These are phyloP conservation scores for Lentinus brumalis DNA, from an alignment of 768 basidiomycete species.

Conservation along the genomic window DNA sequence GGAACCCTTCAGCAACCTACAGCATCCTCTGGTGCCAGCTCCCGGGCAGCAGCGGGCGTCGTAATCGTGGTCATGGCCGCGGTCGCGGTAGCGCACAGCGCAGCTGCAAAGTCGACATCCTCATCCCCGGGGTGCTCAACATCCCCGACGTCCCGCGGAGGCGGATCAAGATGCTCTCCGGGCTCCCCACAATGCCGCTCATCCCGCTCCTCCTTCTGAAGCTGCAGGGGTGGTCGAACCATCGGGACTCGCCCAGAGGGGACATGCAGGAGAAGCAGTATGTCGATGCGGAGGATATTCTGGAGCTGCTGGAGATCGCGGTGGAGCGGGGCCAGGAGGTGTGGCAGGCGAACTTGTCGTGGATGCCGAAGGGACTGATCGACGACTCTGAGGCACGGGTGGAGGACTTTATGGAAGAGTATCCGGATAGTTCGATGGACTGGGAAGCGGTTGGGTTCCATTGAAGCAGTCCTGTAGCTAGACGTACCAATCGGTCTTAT, in stretches of 20 bases:
- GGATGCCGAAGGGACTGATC: slow-evolving; percentile 20
- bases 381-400: slow-evolving; percentile 7
- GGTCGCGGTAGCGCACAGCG: neutral
- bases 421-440: neutral
- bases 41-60: neutral
- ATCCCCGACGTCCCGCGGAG: slow-evolving; percentile 25
- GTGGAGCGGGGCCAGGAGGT: slow-evolving; percentile 2
- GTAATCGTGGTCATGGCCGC: too few species aligned
- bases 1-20: slow-evolving; percentile 40
- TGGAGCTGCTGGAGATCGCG: slow-evolving; percentile 40
- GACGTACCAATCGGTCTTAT: too few species aligned
- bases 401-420: slow-evolving; percentile 9
- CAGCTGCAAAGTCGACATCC: slow-evolving; percentile 33
- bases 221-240: slow-evolving; percentile 34
- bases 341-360: slow-evolving; percentile 7
- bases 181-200: slow-evolving; percentile 32
- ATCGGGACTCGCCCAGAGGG: slow-evolving; percentile 29
- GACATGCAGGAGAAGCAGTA: slow-evolving; percentile 36
- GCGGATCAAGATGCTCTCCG: slow-evolving; percentile 11
- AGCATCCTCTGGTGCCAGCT: slow-evolving; percentile 42
- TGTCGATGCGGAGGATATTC: slow-evolving; percentile 43
- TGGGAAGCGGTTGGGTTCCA: slow-evolving; percentile 10
- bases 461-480: too few species aligned
- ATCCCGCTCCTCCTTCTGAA: slow-evolving; percentile 31
- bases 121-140: slow-evolving; percentile 28